A percentile compares a stretch with the other conserved stretches of the same genome.
Evolutionary conservation across 495 filamentous ascomycete species (phyloP).

Genomic region (Penicillium odoratum): DNA sequence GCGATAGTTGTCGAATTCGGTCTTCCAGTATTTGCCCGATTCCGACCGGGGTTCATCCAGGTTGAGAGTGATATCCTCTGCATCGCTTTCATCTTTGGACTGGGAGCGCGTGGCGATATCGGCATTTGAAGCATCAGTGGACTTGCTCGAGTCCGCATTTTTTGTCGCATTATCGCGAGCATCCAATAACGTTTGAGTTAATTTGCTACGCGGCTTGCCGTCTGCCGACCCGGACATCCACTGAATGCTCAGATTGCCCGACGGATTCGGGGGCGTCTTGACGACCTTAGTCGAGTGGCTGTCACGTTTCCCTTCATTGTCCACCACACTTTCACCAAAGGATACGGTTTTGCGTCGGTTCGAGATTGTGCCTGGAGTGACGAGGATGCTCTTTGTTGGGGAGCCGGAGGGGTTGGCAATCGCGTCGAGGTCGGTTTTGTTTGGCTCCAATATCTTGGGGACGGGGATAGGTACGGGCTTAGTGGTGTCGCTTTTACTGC

Average conservation of each 20-base stretch:
- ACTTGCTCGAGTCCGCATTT: constrained; percentile 19
- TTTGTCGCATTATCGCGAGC: constrained; percentile 41
- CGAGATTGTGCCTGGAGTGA: constrained; percentile 83
- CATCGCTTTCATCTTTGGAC: constrained; percentile 26
- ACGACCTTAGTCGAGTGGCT: constrained; percentile 30
- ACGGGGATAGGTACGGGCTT: constrained; percentile 21
- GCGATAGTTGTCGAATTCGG: constrained; percentile 81
- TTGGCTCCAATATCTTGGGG: constrained; percentile 24
- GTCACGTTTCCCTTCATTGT: constrained; percentile 55
- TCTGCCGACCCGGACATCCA: constrained; percentile 58
- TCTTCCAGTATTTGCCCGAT: constrained; percentile 93
- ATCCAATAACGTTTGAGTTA: constrained; percentile 48
- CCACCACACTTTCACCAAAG: constrained; percentile 70
- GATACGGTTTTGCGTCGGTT: constrained; percentile 86
- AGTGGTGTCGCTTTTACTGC: constrained; percentile 22
- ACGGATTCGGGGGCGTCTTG: constrained; percentile 39
- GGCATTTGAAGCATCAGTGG: constrained; percentile 14
- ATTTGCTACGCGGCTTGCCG: constrained; percentile 44
- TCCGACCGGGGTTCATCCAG: constrained; percentile 76
- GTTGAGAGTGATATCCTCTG: constrained; percentile 69
- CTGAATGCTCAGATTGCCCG: constrained; percentile 65
- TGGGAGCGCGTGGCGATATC: constrained; percentile 8
- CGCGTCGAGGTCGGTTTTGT: constrained; percentile 27
- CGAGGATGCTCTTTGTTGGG: constrained; percentile 78
- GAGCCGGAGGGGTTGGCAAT: constrained; percentile 47